These are phyloP conservation scores for Tetratostichococcus sp. DNA, from an alignment of 139 green algal species.

Conservation along the genomic window DNA sequence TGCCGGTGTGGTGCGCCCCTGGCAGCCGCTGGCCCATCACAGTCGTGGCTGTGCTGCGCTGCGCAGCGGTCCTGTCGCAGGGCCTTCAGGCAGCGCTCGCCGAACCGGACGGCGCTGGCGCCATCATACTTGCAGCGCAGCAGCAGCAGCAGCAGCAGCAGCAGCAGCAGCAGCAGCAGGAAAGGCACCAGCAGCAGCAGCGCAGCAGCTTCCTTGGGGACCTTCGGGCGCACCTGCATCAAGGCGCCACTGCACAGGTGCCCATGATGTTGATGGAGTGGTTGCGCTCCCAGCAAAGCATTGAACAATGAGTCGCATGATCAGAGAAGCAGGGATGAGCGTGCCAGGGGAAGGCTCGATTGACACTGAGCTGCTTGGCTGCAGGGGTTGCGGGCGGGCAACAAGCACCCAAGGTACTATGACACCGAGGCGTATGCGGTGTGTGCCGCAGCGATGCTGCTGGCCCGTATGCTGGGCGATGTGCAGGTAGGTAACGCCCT, in stretches of 20 bases:
- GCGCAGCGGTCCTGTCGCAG: not conserved
- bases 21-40: not conserved
- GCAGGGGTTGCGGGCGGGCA: not conserved
- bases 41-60: not conserved
- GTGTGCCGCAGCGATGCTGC: not conserved
- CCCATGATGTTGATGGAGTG: too few relatives aligned
- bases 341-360: too few relatives aligned
- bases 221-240: not conserved
- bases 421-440: constrained; percentile 2
- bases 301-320: too few relatives aligned
- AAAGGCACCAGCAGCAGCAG: not conserved
- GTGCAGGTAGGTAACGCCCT: not conserved
- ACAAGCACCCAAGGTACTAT: not conserved
- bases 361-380: too few relatives aligned
- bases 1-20: not conserved
- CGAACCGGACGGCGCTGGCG: not conserved
- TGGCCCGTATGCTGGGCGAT: not conserved
- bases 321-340: too few relatives aligned
- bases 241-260: not conserved
- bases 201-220: not conserved
- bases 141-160: too few relatives aligned
- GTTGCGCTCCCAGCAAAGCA: too few relatives aligned
- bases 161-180: too few relatives aligned
- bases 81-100: not conserved
- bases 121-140: too few relatives aligned